A percentile compares a stretch with the other conserved stretches of the same genome.
Conservation (phyloP, 2,329 filamentous ascomycete genomes). For the Alternaria solani region DNA sequence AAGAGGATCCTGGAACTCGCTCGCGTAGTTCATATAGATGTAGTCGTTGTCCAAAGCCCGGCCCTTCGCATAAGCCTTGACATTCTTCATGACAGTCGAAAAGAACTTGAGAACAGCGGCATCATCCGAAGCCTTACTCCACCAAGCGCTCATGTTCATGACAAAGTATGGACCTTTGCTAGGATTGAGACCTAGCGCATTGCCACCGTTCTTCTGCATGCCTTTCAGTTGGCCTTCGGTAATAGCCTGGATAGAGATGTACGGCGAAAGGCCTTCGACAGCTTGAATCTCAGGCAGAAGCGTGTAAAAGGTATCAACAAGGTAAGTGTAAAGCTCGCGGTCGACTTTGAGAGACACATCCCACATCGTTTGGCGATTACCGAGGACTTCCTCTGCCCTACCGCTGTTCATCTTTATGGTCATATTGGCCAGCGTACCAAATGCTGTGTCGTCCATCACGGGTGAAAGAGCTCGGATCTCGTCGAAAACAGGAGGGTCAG, state of each 20-base stretch:
- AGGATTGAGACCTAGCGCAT: constrained; percentile 38
- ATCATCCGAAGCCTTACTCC: constrained; percentile 28
- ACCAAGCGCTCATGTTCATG: constrained; percentile 31
- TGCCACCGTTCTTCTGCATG: constrained; percentile 41
- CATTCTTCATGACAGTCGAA: constrained; percentile 26
- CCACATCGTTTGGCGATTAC: constrained; percentile 39
- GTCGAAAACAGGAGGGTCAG: constrained; percentile 35
- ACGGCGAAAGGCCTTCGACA: constrained; percentile 26
- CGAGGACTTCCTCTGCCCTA: constrained; percentile 20
- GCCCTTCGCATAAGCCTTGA: constrained; percentile 30
- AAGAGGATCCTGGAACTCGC: constrained; percentile 52
- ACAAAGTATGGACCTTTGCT: constrained; percentile 29
- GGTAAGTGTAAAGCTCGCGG: constrained; percentile 29
- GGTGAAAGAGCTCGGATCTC: constrained; percentile 34
- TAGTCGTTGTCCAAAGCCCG: constrained; percentile 22
- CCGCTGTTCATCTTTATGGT: constrained; percentile 31
- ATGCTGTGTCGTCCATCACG: constrained; percentile 29
- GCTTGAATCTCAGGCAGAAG: constrained; percentile 17
- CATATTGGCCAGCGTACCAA: constrained; percentile 32
- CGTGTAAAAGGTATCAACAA: constrained; percentile 31
- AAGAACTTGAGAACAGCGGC: constrained; percentile 26
- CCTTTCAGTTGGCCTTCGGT: constrained; percentile 28
- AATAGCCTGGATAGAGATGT: constrained; percentile 34
- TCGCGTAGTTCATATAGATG: constrained; percentile 58
- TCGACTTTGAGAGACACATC: constrained; percentile 38